These are phyloP conservation scores for Rhodotorula sp. DNA, from an alignment of 1,284 basidiomycete species.

Conservation along the genomic window DNA sequence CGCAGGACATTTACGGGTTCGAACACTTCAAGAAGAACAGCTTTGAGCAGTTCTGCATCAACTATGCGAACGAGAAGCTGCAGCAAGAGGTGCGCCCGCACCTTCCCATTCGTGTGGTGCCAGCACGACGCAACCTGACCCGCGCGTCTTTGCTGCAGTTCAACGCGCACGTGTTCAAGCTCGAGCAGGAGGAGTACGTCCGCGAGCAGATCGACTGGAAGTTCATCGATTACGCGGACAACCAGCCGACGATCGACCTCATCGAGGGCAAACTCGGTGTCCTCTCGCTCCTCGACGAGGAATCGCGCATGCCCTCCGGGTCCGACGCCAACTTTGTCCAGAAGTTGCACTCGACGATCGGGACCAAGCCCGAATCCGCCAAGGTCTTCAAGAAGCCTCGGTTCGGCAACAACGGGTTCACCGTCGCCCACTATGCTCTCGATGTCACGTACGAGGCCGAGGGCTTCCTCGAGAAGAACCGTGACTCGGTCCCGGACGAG, in stretches of 20 bases:
- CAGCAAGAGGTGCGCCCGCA: constrained; percentile 73
- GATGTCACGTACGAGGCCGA: constrained; percentile 99
- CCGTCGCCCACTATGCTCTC: constrained; percentile 95
- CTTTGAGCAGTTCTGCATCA: constrained; percentile 99
- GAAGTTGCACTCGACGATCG: constrained; percentile 85
- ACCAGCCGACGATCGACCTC: constrained; percentile 97
- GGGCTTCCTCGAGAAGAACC: constrained; percentile 98
- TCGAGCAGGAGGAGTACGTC: constrained; percentile 99
- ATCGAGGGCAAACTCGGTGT: constrained; percentile 98
- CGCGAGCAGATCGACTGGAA: constrained; percentile 99
- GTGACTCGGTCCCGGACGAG: constrained; percentile 98
- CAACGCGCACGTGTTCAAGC: constrained; percentile 94
- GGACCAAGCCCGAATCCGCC: constrained; percentile 75
- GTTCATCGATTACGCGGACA: constrained; percentile 98
- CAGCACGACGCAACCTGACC: neutral
- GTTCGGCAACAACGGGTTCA: constrained; percentile 95
- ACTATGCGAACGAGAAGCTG: constrained; percentile 98
- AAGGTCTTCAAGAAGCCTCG: constrained; percentile 95
- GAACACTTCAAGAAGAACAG: constrained; percentile 99
- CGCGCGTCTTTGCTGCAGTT: constrained; percentile 60
- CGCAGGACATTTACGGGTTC: constrained; percentile 67
- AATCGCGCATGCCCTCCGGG: constrained; percentile 92
- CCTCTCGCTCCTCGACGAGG: constrained; percentile 91
- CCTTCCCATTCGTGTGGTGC: neutral
- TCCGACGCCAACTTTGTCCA: constrained; percentile 90